phyloP scores from a whole-genome alignment of 148 eudicot species.

The Rhododendron ferrugineum region DNA sequence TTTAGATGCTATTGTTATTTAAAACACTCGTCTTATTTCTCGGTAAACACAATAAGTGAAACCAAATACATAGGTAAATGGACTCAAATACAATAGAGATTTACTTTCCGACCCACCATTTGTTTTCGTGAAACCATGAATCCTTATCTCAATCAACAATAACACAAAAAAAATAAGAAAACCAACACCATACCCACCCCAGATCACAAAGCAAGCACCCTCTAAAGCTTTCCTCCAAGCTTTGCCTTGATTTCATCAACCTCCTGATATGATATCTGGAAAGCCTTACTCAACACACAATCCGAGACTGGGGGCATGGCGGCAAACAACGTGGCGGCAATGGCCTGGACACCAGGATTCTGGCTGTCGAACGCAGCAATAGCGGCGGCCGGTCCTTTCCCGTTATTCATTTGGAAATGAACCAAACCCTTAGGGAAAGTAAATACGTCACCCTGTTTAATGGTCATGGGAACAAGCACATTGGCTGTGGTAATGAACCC shows the following conservation, averaged over 20 bases:
- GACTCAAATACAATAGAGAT: too few relatives aligned
- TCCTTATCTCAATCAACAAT: background rate
- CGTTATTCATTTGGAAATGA: slow-evolving; percentile 42
- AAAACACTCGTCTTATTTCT: too few relatives aligned
- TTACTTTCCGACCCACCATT: too few relatives aligned
- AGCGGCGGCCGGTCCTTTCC: slow-evolving; percentile 21
- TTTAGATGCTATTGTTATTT: too few relatives aligned
- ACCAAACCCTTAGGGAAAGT: slow-evolving; percentile 33
- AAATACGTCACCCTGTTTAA: slow-evolving; percentile 33
- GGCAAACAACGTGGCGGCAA: slow-evolving; percentile 12
- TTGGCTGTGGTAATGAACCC: slow-evolving; percentile 40
- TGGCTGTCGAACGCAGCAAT: slow-evolving; percentile 42
- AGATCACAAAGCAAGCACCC: too few relatives aligned
- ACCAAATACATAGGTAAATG: too few relatives aligned
- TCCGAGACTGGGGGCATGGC: slow-evolving; percentile 10
- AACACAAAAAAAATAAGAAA: background rate
- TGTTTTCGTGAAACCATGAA: background rate
- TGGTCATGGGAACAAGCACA: slow-evolving; percentile 24
- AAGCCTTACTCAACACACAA: slow-evolving; percentile 14
- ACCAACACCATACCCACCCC: background rate
- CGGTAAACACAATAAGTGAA: too few relatives aligned
- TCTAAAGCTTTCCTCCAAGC: background rate
- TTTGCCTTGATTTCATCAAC: slow-evolving; percentile 11
- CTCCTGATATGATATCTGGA: slow-evolving; percentile 4
- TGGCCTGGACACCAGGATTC: slow-evolving; percentile 15